A percentile compares a stretch with the other conserved stretches of the same genome.
Conservation (phyloP, 2,329 filamentous ascomycete genomes). For the Colletotrichum sp. region DNA sequence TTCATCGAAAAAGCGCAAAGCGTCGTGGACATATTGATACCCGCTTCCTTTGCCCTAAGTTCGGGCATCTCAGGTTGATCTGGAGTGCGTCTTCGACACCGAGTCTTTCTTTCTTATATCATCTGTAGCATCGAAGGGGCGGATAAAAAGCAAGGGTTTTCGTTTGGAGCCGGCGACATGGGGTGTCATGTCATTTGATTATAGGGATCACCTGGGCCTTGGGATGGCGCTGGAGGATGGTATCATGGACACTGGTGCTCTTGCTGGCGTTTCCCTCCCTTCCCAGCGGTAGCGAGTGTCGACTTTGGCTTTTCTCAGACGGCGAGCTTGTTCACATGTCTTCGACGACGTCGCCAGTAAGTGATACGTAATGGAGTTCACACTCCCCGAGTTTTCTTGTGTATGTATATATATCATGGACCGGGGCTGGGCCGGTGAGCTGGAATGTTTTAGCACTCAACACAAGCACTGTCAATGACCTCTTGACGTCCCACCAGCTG, state of each 20-base stretch:
- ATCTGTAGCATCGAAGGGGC: slow-evolving; percentile 10
- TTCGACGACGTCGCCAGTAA: neutral
- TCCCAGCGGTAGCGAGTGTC: neutral
- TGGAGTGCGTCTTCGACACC: slow-evolving; percentile 12
- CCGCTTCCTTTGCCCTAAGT: slow-evolving; percentile 4
- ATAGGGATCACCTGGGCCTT: neutral
- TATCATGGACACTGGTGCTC: neutral
- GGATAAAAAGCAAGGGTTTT: slow-evolving; percentile 16
- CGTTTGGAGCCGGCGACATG: slow-evolving; percentile 1
- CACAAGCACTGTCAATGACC: neutral
- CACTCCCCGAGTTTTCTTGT: neutral
- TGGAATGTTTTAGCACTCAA: neutral
- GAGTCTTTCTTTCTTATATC: slow-evolving; percentile 11
- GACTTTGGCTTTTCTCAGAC: neutral
- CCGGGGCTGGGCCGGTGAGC: neutral
- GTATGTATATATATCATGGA: neutral
- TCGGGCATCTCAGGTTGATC: slow-evolving; percentile 12
- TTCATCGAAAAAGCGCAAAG: slow-evolving; percentile 19
- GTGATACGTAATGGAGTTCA: neutral
- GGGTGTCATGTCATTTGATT: slow-evolving; percentile 4
- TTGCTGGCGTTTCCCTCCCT: neutral
- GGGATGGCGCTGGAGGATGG: slow-evolving; percentile 7
- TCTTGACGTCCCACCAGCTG: neutral
- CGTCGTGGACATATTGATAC: slow-evolving; percentile 16
- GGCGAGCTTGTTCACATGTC: neutral